phyloP scores from a whole-genome alignment of 495 filamentous ascomycete species.

The Aspergillus mulundensis region DNA sequence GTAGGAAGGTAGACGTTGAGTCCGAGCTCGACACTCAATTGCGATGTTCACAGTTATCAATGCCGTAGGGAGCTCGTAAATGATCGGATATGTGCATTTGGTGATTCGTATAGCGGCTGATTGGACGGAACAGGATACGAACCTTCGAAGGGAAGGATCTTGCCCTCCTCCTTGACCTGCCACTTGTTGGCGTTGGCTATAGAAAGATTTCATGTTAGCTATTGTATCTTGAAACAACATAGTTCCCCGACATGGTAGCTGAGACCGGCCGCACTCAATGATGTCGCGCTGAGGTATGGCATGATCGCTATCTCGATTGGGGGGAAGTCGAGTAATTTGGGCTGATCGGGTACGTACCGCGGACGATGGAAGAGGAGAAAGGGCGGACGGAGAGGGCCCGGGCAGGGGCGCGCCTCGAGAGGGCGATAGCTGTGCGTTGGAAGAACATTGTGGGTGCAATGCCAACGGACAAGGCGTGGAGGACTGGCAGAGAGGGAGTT shows the following conservation, averaged over 20 bases:
- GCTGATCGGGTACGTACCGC: slow-evolving; percentile 39
- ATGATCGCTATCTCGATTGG: slow-evolving; percentile 22
- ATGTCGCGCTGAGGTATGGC: slow-evolving; percentile 15
- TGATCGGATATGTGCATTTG: slow-evolving; percentile 16
- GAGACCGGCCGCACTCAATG: slow-evolving; percentile 20
- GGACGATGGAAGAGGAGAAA: slow-evolving; percentile 46
- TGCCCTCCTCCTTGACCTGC: slow-evolving; percentile 35
- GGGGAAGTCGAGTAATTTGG: slow-evolving; percentile 19
- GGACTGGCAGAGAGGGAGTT: slow-evolving; percentile 29
- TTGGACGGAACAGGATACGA: slow-evolving; percentile 16
- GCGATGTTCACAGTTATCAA: background rate
- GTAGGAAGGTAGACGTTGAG: background rate
- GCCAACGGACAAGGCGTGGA: slow-evolving; percentile 22
- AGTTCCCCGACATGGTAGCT: background rate
- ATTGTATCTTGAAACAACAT: background rate
- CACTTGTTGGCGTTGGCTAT: slow-evolving; percentile 38
- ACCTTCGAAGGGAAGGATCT: slow-evolving; percentile 46
- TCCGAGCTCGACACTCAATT: slow-evolving; percentile 2
- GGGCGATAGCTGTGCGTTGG: slow-evolving; percentile 70
- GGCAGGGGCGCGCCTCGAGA: slow-evolving; percentile 65
- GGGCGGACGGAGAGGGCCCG: slow-evolving; percentile 49
- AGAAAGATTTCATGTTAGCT: slow-evolving; percentile 27
- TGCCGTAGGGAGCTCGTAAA: background rate
- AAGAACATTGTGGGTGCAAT: slow-evolving; percentile 64
- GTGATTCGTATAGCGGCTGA: slow-evolving; percentile 1